Base-by-base conservation (phyloP, 192 early-diverging fungal species). In the Chytriomyces sp. region DNA sequence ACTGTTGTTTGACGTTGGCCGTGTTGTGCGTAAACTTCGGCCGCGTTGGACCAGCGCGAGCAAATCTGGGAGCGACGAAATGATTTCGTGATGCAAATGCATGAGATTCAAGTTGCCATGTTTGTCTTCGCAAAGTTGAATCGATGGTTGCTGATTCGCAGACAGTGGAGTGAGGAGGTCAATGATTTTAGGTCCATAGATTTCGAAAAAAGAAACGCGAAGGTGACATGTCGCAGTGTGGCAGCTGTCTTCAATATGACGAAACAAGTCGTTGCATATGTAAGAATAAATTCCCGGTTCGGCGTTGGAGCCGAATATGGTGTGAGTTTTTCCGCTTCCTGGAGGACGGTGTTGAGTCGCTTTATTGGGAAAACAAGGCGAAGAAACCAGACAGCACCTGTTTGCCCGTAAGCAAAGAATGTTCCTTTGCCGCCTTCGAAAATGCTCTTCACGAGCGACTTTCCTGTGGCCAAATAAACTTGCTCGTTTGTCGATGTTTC, bases 321-420 rank as follows among this genome's bases (percentile, higher is more conserved):
- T 87, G 64, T 87, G 78, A 0, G 86, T 87, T 70, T 87, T 87
- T 10, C 86, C 86, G 16, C 79, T 80, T 5, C 80, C 80, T 81
- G 9, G 13, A 16, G 13, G 57, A 6, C 11, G 4, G 53, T 57
- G 13, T 57, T 57, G 13, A 5, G 5, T 57, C 20, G 53, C 3
- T 1, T 57, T 13, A 3, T 45, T 61, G 43, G 23, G 53, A 1
- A 8, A 24, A 35, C 4, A 71, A 10, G 45, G 45, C 2, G 45
- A 66, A 53, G 26, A 46, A 53, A 59, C 4, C 26, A 11, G 11
- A 10, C 48, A 16, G 50, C 23, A 77, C 85, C 85, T 24, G 80
- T 85, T 63, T 83, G 82, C 44, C 84, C 84, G 44, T 78, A 85
- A 3, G 84, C 84, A 72, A 85, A 84, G 9, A 85, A 73, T 8